Base-by-base conservation (phyloP, 768 basidiomycete genomes). In the Mycena pura region DNA sequence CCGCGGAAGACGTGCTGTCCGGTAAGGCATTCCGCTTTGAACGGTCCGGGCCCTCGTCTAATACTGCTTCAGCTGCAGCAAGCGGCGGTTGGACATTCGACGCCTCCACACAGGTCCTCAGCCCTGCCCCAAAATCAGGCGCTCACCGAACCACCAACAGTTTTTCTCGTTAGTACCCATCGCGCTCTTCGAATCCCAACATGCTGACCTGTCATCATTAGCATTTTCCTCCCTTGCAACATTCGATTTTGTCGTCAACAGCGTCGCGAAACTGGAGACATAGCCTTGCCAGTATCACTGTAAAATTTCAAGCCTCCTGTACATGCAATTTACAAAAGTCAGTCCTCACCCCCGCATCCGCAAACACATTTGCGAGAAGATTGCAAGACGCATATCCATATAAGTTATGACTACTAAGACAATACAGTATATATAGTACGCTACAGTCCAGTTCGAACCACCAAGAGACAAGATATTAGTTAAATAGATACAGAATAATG, bases 31-130 rank as follows among this genome's bases (percentile, higher is more conserved):
- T 28, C 32, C 7, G 39, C 45, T 13, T 28, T 36, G n/a, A n/a
- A n/a, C n/a, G n/a, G n/a, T n/a, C n/a, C n/a, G n/a, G n/a, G n/a
- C n/a, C n/a, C 38, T 10, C 27, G 19, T 45, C 5, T 2, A 43
- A 27, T 49, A n/a, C 31, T 13, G 32, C 27, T 46, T 36, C 46
- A 87, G 86, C 73, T 31, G 78, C 81, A 0, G 73, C 77, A 52
- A 73, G 73, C 25, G 69, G 75, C 43, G 74, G 74, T 5, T 91
- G 89, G 89, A 67, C 72, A 5, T 88, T 80, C 69, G 81, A 89
- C 57, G 57, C 75, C 14, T 68, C 79, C 28, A 74, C 76, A 0
- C 76, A 84, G 46, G 74, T 82, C 10, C 72, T 90, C 25, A 76
- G 71, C 17, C 86, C 87, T 4, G 47, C 46, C 11, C 51, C 60